Evolutionary conservation across 2,329 filamentous ascomycete genomes (phyloP).

Genomic region (Chaetomiaceae sp.): DNA sequence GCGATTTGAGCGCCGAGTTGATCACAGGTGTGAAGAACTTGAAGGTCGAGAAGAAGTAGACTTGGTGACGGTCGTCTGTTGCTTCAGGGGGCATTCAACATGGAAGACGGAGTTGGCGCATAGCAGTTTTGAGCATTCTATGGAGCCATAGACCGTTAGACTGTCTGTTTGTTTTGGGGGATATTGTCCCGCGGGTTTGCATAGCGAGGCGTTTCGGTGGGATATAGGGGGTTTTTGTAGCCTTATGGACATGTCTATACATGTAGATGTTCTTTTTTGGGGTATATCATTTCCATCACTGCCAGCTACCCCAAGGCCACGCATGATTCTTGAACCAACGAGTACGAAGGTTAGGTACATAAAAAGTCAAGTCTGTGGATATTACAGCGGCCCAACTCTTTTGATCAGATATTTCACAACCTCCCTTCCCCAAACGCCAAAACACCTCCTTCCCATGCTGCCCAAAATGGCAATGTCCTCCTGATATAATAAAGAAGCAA

Average conservation of each 20-base stretch:
- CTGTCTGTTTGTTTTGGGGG: background rate
- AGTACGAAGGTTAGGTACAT: too few species aligned
- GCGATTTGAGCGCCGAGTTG: conserved; percentile 51
- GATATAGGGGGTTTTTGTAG: background rate
- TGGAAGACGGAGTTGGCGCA: conserved; percentile 10
- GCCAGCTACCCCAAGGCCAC: too few species aligned
- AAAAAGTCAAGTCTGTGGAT: too few species aligned
- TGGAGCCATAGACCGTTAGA: conserved; percentile 16
- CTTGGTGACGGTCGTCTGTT: background rate
- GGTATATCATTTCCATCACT: too few species aligned
- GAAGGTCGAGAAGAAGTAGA: conserved; percentile 39
- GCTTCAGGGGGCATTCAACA: background rate
- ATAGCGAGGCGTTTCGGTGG: conserved; percentile 23
- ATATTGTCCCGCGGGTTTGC: conserved; percentile 16
- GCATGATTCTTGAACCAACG: too few species aligned
- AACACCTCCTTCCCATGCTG: background rate
- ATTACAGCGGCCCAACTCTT: too few species aligned
- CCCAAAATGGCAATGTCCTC: background rate
- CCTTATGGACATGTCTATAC: conserved; percentile 1
- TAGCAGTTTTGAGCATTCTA: conserved; percentile 1
- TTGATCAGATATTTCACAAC: background rate
- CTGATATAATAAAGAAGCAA: background rate
- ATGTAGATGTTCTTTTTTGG: background rate
- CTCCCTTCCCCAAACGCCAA: background rate
- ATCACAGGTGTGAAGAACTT: conserved; percentile 57